Conservation (phyloP, 1,284 basidiomycete species). For the Xerocomus amazonicus region DNA sequence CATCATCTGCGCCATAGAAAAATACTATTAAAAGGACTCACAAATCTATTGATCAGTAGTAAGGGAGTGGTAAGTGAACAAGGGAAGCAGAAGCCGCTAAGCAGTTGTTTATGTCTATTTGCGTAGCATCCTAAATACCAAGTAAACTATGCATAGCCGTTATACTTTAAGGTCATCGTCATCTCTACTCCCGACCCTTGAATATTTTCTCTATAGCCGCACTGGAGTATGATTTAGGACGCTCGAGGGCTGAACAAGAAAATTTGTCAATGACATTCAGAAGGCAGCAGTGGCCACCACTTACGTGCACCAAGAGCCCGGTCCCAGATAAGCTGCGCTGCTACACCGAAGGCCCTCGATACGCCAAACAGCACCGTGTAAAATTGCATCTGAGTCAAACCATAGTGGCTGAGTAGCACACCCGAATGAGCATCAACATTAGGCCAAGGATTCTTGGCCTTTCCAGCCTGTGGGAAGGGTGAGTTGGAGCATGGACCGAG, state of each 20-base stretch:
- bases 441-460: slow-evolving; percentile 91
- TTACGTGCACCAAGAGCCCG: slow-evolving; percentile 89
- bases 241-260: slow-evolving; percentile 62
- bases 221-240: slow-evolving; percentile 84
- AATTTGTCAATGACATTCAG: background rate
- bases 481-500: slow-evolving; percentile 78
- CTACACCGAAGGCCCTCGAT: slow-evolving; percentile 88
- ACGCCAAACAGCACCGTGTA: slow-evolving; percentile 98
- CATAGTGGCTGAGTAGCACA: slow-evolving; percentile 89
- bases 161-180: too few relatives aligned
- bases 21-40: background rate
- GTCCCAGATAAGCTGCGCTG: slow-evolving; percentile 91
- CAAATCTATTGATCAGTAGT: too few relatives aligned
- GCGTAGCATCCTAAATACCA: background rate
- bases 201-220: slow-evolving; percentile 75
- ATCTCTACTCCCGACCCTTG: slow-evolving; percentile 41
- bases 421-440: slow-evolving; percentile 98
- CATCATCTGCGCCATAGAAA: slow-evolving; percentile 44
- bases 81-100: background rate
- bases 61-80: too few relatives aligned
- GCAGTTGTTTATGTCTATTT: slow-evolving; percentile 17
- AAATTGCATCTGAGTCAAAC: slow-evolving; percentile 86
- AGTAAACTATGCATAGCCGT: too few relatives aligned
- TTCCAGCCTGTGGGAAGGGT: slow-evolving; percentile 78
- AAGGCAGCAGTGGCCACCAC: slow-evolving; percentile 32